Evolutionary conservation across 2,329 filamentous ascomycete species (phyloP), one percentile per base, ranked within the genome.

Genomic region (Fusarium haematococcum): DNA sequence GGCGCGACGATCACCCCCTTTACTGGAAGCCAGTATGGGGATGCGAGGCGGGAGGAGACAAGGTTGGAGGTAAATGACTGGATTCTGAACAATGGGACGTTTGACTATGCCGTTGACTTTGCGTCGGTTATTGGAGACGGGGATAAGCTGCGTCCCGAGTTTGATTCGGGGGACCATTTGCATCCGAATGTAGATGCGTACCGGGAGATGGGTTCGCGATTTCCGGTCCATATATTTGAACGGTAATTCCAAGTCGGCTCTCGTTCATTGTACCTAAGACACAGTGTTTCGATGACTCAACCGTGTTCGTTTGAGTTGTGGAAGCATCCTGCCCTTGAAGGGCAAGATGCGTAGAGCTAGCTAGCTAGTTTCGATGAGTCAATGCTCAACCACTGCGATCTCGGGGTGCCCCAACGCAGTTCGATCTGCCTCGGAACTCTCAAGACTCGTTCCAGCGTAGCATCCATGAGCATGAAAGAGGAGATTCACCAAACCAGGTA

Each of bases 141-240:
- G 33, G 71, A 74, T 2, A 74, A 39, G 16, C 25, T 74, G 0
- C 61, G 63, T 13, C 27, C 71, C 13, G 68, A 69, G n/a, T 74
- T 37, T 32, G 68, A 74, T 59, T 65, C 63, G 5, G 71, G 68
- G 0, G 71, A 74, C 33, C 71, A 72, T 45, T 6, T 74, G 0
- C 71, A 74, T 63, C 71, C 71, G 0, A 74, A 74, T 18, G 71
- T 72, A 10, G 32, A 57, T 18, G 71, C 68, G 2, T 74, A 74
- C 33, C 33, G 43, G 14, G 2, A 39, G 20, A 74, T 74, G 68
- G 71, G 71, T 4, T 50, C 41, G 13, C 41, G 64, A 11, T 74
- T 74, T 18, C 71, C 71, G 0, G 61, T 74, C 0, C 4, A 61
- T 3, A 6, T 69, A 2, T 74, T 74, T 62, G 30, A 56, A 56